These are phyloP conservation scores for Pseudodiploospora longispora DNA, from an alignment of 2,329 filamentous ascomycete genomes.

Conservation along the genomic window DNA sequence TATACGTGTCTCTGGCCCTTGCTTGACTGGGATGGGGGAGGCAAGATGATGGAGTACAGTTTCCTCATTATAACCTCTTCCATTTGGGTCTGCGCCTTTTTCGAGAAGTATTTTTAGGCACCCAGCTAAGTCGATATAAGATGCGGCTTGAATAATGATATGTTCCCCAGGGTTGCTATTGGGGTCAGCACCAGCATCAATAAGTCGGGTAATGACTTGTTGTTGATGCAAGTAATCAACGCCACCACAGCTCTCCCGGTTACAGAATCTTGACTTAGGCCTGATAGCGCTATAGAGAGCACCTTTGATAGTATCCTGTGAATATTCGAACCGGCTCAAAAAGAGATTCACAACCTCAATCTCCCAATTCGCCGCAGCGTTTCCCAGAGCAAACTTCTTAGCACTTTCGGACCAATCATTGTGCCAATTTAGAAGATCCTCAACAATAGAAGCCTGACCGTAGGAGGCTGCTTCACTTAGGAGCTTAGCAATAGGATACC, in stretches of 20 bases:
- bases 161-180: slow-evolving; percentile 2
- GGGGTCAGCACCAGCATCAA: slow-evolving; percentile 15
- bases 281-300: slow-evolving; percentile 2
- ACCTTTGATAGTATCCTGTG: slow-evolving; percentile 1
- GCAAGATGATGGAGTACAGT: slow-evolving; percentile 16
- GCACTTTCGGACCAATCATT: slow-evolving; percentile 10
- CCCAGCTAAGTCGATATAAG: slow-evolving; percentile 6
- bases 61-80: slow-evolving; percentile 2
- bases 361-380: slow-evolving; percentile 10
- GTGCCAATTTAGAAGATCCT: slow-evolving; percentile 11
- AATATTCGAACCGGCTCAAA: slow-evolving; percentile 3
- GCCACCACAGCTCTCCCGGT: not conserved
- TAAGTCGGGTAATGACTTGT: slow-evolving; percentile 10
- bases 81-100: slow-evolving; percentile 18
- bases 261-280: not conserved
- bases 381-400: slow-evolving; percentile 6
- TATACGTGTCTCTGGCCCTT: too few species aligned
- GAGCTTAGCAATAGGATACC: not conserved
- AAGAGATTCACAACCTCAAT: slow-evolving; percentile 8
- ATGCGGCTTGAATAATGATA: slow-evolving; percentile 7
- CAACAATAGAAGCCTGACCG: slow-evolving; percentile 11
- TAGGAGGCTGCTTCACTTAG: slow-evolving; percentile 8
- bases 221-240: slow-evolving; percentile 12
- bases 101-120: slow-evolving; percentile 16
- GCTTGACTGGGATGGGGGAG: slow-evolving; percentile 8